Evolutionary conservation across 352 stramenopile species (phyloP), one percentile per base, ranked within the genome.

Genomic region (Phytophthora tubulina): DNA sequence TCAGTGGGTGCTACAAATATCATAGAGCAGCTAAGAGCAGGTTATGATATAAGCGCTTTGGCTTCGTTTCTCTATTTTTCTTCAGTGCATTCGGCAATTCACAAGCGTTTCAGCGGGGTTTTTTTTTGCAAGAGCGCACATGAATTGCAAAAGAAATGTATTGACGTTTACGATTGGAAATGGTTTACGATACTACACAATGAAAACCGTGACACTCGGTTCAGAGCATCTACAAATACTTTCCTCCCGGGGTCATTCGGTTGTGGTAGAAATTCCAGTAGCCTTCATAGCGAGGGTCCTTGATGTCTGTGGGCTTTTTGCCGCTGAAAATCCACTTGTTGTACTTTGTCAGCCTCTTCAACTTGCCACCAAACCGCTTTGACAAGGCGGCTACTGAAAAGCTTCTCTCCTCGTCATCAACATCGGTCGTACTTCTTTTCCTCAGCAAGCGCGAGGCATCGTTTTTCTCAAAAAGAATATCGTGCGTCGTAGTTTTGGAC

Each of bases 191-290:
- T 27, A 27, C 21, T 27, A 27, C 21, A 27, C 21, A 27, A 32
- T 13, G 6, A 17, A 2, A 44, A 44, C 9, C 1, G 38, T 14
- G 13, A 33, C 17, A 51, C 44, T 33, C 17, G 33, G n/a, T 17
- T 3, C 42, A 15, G 9, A 30, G 15, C 7, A 51, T 31, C 8
- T 56, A 56, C 13, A 7, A 0, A 31, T 56, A 56, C 32, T 56
- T 56, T 14, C 50, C 50, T 15, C 50, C 50, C 15, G 32, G 50
- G 0, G 31, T 32, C 59, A 59, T 60, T 36, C 59, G 15, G 30
- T 67, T 59, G 38, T 67, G 14, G 27, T 48, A 67, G 49, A 67
- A 67, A n/a, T 60, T n/a, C 38, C 30, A 48, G 42, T 69, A 69
- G n/a, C 61, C 61, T 5, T 13, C 1, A 27, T 58, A 57, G 46